These are phyloP conservation scores for Pleurotus platypus DNA, from an alignment of 768 basidiomycete genomes.

Conservation along the genomic window DNA sequence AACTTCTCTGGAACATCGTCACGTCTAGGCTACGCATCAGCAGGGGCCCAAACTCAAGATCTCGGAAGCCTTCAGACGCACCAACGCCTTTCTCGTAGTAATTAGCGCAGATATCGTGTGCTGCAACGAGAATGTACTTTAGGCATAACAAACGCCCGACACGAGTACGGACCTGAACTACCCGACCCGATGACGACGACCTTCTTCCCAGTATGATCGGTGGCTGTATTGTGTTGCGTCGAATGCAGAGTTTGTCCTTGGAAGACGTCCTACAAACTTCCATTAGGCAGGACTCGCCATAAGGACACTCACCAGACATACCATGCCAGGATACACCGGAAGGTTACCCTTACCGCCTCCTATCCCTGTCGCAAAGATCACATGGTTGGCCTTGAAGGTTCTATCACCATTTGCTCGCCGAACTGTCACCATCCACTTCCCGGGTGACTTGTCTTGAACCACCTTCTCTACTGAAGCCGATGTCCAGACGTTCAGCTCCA, in stretches of 20 bases:
- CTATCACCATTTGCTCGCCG: constrained; percentile 27
- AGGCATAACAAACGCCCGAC: not conserved
- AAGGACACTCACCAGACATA: constrained; percentile 7
- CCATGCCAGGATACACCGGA: constrained; percentile 45
- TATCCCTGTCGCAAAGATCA: constrained; percentile 54
- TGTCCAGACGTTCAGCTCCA: constrained; percentile 55
- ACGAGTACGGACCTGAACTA: constrained; percentile 37
- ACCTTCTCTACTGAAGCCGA: constrained; percentile 31
- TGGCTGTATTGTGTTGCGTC: constrained; percentile 38
- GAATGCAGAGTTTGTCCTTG: constrained; percentile 55
- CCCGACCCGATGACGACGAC: constrained; percentile 61
- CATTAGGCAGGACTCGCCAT: not conserved
- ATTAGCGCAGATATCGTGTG: constrained; percentile 43
- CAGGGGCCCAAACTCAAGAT: not conserved
- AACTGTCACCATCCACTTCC: constrained; percentile 38
- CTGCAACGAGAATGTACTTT: constrained; percentile 16
- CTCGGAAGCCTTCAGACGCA: constrained; percentile 1
- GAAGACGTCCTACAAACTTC: constrained; percentile 32
- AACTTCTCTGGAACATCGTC: constrained; percentile 44
- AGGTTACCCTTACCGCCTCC: constrained; percentile 39
- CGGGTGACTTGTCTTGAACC: constrained; percentile 20
- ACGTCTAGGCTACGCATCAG: constrained; percentile 24
- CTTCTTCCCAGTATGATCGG: constrained; percentile 53
- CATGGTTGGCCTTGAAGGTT: constrained; percentile 38
- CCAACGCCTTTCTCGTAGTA: constrained; percentile 40